Evolutionary conservation across 352 stramenopile genomes (phyloP).

Genomic region (Phytophthora syringae): DNA sequence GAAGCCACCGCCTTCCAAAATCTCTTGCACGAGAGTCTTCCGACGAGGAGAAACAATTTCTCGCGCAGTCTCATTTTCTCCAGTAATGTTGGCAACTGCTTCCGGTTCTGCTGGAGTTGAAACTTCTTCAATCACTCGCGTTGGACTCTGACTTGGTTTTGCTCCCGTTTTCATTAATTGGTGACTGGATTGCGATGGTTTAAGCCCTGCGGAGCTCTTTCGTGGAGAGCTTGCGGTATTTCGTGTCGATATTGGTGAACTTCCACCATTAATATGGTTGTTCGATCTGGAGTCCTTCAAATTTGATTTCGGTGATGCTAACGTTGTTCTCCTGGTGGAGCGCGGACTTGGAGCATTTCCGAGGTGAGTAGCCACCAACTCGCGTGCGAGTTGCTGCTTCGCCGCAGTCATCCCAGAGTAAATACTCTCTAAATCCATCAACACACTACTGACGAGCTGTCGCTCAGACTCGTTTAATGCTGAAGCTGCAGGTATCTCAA

Average conservation of each 20-base stretch:
- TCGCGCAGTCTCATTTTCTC: neutral
- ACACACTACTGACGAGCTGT: constrained; percentile 37
- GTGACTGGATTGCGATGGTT: constrained; percentile 10
- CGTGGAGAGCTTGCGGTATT: constrained; percentile 14
- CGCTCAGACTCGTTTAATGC: constrained; percentile 48
- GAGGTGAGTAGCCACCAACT: constrained; percentile 33
- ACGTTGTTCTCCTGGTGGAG: neutral
- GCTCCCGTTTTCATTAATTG: constrained; percentile 20
- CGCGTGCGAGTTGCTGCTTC: constrained; percentile 43
- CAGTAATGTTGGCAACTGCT: neutral
- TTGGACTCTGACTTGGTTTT: constrained; percentile 4
- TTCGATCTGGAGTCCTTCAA: neutral
- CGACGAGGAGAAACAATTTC: constrained; percentile 3
- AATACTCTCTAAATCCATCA: constrained; percentile 60
- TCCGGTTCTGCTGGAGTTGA: constrained; percentile 1
- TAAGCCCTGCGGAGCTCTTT: constrained; percentile 6
- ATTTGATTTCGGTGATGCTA: neutral
- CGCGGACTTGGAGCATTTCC: constrained; percentile 7
- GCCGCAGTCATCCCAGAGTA: constrained; percentile 42
- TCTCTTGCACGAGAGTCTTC: constrained; percentile 31
- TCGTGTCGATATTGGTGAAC: constrained; percentile 6
- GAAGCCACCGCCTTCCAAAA: constrained; percentile 16
- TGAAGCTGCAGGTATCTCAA: constrained; percentile 13
- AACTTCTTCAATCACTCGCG: neutral
- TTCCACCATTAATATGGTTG: constrained; percentile 8